Evolutionary conservation across 2,329 filamentous ascomycete genomes (phyloP).

Genomic region (Xylariaceae sp.): DNA sequence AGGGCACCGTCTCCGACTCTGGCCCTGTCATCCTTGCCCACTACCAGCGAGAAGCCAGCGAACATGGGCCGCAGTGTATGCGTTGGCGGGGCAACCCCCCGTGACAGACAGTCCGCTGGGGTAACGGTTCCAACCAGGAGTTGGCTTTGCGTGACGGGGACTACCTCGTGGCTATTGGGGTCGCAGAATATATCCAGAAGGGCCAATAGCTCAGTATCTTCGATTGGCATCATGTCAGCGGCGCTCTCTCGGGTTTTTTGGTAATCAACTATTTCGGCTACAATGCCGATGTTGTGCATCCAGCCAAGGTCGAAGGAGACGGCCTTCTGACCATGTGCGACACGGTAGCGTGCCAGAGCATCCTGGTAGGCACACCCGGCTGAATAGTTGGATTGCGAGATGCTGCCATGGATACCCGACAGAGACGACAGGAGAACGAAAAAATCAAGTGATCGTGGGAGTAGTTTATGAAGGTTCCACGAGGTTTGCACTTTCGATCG

Average conservation of each 20-base stretch:
- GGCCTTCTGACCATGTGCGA: conserved; percentile 11
- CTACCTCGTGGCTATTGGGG: too few species aligned
- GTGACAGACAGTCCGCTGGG: conserved; percentile 16
- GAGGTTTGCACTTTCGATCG: conserved; percentile 29
- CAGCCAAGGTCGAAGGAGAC: conserved; percentile 19
- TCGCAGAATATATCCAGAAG: conserved; percentile 28
- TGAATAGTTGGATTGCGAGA: conserved; percentile 32
- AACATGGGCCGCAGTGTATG: conserved; percentile 18
- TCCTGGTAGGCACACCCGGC: conserved; percentile 34
- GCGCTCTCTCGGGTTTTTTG: conserved; percentile 12
- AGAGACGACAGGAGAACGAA: conserved; percentile 36
- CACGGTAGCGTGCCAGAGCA: conserved; percentile 28
- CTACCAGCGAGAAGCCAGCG: conserved; percentile 14
- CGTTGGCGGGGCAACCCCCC: conserved; percentile 7
- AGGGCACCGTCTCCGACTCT: not conserved
- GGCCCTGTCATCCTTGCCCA: not conserved
- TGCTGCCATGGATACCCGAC: conserved; percentile 27
- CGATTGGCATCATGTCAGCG: conserved; percentile 25
- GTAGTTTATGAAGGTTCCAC: conserved; percentile 27
- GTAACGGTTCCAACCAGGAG: conserved; percentile 20
- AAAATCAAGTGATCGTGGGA: conserved; percentile 31
- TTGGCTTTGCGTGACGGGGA: too few species aligned
- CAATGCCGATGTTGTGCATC: conserved; percentile 25
- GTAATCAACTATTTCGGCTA: conserved; percentile 26
- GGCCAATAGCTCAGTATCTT: conserved; percentile 28